phyloP scores from a whole-genome alignment of 768 basidiomycete species.

The Butyriboletus loyo region DNA sequence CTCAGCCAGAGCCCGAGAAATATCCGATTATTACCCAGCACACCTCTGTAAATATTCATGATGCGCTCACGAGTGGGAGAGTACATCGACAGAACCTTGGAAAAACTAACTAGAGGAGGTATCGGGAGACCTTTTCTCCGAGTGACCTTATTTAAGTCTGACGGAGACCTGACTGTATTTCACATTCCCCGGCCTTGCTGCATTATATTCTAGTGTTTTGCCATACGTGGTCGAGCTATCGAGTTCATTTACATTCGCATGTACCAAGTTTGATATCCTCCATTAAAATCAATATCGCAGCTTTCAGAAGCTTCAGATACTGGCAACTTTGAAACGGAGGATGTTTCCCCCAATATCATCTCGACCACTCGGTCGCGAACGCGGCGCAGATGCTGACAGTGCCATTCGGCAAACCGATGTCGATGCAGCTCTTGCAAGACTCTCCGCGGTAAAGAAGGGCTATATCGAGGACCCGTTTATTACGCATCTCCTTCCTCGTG shows the following conservation, averaged over 20 bases:
- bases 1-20: too few relatives aligned
- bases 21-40: too few relatives aligned
- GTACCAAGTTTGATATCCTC: not conserved
- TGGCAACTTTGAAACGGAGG: not conserved
- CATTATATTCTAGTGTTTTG: too few relatives aligned
- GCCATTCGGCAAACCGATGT: constrained; percentile 75
- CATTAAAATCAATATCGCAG: not conserved
- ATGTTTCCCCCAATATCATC: constrained; percentile 18
- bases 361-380: constrained; percentile 14
- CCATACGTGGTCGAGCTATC: not conserved
- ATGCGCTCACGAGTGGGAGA: too few relatives aligned
- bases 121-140: too few relatives aligned
- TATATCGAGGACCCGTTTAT: constrained; percentile 82
- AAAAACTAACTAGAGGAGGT: too few relatives aligned
- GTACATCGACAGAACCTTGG: not conserved
- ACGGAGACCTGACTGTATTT: too few relatives aligned
- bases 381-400: constrained; percentile 47
- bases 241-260: not conserved
- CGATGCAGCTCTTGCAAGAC: constrained; percentile 79
- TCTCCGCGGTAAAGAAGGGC: constrained; percentile 79
- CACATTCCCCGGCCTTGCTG: too few relatives aligned
- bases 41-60: not conserved
- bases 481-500: constrained; percentile 60
- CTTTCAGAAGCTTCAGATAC: too few relatives aligned
- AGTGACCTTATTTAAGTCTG: too few relatives aligned